Base-by-base conservation (phyloP, 106 monocot species). In the Agapanthus africanus region DNA sequence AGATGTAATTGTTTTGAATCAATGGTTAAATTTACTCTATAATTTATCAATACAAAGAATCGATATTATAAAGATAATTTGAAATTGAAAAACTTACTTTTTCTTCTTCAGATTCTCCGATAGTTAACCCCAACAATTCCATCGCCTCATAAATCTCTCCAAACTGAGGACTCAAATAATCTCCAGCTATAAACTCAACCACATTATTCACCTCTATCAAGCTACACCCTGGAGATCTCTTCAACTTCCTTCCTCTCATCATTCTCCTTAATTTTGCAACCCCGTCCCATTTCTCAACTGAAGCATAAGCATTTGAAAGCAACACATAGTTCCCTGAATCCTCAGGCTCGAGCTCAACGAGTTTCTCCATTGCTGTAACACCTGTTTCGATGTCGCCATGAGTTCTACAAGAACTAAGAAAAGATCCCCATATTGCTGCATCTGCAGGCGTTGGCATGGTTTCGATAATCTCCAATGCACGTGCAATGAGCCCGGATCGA, bases 161-260 rank as follows among this genome's bases (percentile, higher is more conserved):
- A 44, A 72, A 79, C 37, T 46, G 35, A 0, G 63, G 50, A 8
- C 63, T 72, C 30, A 61, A 74, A 52, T 54, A 71, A 40, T 77
- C 70, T 31, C 83, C 79, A 6, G 81, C 81, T 1, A 81, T 54
- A 59, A 88, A 93, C 61, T 88, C 88, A 49, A 93, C 83, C 28
- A 32, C 73, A 60, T 84, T 74, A 66, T 71, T 66, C 63, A 93
- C 77, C 74, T 86, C 81, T 21, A 93, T 83, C n/a, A 59, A 75
- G 70, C 93, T 93, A 64, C 88, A 85, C 27, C 85, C 93, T 18
- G 93, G 85, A n/a, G 56, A 77, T 76, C 85, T 93, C 79, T 69
- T 83, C 88, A 78, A 68, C 30, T 69, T 78, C 61, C 61, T 76
- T 1, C 65, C 66, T 63, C 83, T 71, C 32, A 93, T 83, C 65